phyloP scores from a whole-genome alignment of 164 flowering plant species.

The Tetrastigma voinierianum region DNA sequence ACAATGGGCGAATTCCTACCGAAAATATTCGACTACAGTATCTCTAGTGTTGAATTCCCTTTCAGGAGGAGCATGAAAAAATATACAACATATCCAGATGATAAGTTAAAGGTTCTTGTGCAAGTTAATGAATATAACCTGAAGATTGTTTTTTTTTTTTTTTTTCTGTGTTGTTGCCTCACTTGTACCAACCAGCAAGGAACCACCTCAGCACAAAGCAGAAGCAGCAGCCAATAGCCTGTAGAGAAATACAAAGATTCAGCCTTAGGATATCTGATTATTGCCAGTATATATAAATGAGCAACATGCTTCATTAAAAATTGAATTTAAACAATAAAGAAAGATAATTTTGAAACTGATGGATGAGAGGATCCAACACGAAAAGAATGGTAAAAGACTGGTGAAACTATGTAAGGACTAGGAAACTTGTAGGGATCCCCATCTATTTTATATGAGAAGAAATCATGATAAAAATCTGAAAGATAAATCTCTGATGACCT shows the following conservation, averaged over 20 bases:
- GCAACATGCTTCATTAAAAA: too few species aligned
- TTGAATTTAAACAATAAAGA: neutral
- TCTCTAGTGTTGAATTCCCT: neutral
- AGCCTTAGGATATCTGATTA: neutral
- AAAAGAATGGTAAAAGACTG: too few species aligned
- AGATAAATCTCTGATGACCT: too few species aligned
- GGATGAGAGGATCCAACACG: too few species aligned
- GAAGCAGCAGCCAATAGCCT: conserved; percentile 76
- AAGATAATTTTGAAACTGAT: neutral
- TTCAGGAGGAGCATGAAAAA: neutral
- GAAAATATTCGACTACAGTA: neutral
- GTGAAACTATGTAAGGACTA: too few species aligned
- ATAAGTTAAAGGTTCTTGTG: neutral
- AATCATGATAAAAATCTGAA: too few species aligned
- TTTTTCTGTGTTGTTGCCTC: conserved; percentile 15
- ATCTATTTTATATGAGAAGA: too few species aligned
- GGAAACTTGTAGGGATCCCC: too few species aligned
- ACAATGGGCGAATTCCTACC: neutral
- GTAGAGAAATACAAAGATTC: conserved; percentile 9
- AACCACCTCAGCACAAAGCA: conserved; percentile 75
- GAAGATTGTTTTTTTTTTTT: neutral
- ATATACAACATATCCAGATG: neutral
- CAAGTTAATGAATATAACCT: neutral
- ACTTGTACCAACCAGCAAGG: conserved; percentile 97
- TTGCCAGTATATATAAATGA: neutral